Evolutionary conservation across 2,329 filamentous ascomycete genomes (phyloP), one percentile per base, ranked within the genome.

Genomic region (Ilyonectria sp.): DNA sequence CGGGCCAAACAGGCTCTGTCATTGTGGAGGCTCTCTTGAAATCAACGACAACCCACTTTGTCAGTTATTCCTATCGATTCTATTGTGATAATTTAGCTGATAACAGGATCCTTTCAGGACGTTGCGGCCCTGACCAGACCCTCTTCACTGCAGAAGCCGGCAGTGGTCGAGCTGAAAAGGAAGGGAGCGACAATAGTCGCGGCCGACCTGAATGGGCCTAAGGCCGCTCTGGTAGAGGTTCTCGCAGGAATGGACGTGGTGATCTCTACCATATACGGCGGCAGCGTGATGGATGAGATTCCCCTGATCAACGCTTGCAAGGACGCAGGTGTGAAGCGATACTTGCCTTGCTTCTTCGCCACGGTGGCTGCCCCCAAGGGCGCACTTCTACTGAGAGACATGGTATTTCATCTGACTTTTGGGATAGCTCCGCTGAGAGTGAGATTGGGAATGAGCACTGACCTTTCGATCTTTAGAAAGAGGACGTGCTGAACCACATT

Each of bases 271-370:
- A 71, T 71, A 26, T 37, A 69, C n/a, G 66, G 54, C 4, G 82
- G 80, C 37, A 78, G 78, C 60, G 80, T 87, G 23, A 71, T 82
- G 37, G 80, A 82, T 11, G 84, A 89, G 67, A 82, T 85, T 10
- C 79, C 79, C 1, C 79, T 89, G 2, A 81, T 82, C 35, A 82
- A 81, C 37, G 87, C 86, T 2, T 82, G 84, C 1, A 85, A 86
- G 69, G 78, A 79, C 53, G 84, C 83, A 3, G 85, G 86, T 0
- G 83, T 88, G 10, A 80, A 82, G 67, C 82, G 87, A 49, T 89
- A 87, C 69, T 81, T 89, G 33, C 86, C 86, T 2, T 85, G 83
- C 70, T 82, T 80, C 61, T 88, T 85, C 61, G 82, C 80, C n/a
- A 83, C 85, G 0, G 76, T 85, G 17, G 77, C 81, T 1, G 82